A percentile compares a stretch with the other conserved stretches of the same genome.
Evolutionary conservation across 495 filamentous ascomycete genomes (phyloP).

Genomic region (Penicillium herquei): DNA sequence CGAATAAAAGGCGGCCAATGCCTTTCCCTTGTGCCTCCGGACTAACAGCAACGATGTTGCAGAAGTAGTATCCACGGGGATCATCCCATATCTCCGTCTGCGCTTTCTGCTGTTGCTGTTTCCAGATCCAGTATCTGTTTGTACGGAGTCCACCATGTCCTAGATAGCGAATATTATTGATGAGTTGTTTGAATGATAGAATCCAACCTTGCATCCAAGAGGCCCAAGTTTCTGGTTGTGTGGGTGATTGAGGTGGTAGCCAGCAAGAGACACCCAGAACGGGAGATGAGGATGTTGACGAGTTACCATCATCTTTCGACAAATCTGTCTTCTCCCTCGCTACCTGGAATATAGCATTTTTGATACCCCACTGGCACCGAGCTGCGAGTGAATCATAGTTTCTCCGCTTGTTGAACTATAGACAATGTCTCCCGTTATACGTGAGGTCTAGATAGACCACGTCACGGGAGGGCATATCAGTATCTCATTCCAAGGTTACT

Average conservation of each 20-base stretch:
- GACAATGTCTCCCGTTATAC: not conserved
- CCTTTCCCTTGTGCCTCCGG: constrained; percentile 58
- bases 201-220: constrained; percentile 53
- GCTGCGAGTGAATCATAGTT: constrained; percentile 57
- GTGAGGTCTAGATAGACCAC: constrained; percentile 8
- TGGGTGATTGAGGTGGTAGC: constrained; percentile 49
- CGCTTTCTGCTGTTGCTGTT: constrained; percentile 53
- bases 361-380: constrained; percentile 63
- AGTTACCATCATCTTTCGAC: no score
- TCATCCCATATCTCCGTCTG: constrained; percentile 59
- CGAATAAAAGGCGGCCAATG: constrained; percentile 55
- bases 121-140: constrained; percentile 66
- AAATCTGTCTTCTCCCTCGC: constrained; percentile 44
- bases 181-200: constrained; percentile 54
- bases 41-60: constrained; percentile 66
- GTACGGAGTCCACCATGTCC: constrained; percentile 60
- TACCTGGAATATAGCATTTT: constrained; percentile 63
- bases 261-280: constrained; percentile 66
- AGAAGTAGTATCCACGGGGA: constrained; percentile 62
- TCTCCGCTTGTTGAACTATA: constrained; percentile 49
- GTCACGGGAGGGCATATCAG: constrained; percentile 14
- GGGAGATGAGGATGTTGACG: constrained; percentile 22
- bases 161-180: constrained; percentile 54
- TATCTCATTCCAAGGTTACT: no score
- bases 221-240: constrained; percentile 50